phyloP scores from a whole-genome alignment of 2,329 filamentous ascomycete species.

The Grosmannia serpens region DNA sequence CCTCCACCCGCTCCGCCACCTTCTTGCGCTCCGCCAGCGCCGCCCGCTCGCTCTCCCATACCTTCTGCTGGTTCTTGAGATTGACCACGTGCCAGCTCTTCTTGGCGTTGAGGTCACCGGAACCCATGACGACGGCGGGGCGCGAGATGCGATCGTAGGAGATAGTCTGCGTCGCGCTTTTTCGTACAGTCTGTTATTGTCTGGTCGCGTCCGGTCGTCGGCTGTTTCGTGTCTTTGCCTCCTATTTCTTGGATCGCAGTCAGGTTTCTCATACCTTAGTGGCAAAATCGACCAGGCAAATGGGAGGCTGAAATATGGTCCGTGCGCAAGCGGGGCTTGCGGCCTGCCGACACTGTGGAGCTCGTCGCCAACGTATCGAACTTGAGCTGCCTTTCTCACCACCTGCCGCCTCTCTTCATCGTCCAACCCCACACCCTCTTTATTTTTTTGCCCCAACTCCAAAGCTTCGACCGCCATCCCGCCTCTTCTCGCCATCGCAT shows the following conservation, averaged over 20 bases:
- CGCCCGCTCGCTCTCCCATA: conserved; percentile 86
- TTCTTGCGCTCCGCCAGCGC: conserved; percentile 91
- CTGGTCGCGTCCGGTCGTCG: not conserved
- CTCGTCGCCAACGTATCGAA: not conserved
- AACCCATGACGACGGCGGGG: conserved; percentile 47
- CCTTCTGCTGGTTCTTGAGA: conserved; percentile 78
- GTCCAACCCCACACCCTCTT: not conserved
- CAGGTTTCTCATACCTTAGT: not conserved
- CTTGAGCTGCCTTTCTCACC: not conserved
- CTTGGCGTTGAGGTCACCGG: conserved; percentile 87
- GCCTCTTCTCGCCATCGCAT: not conserved
- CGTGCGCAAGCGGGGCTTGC: conserved; percentile 4
- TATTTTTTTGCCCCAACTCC: not conserved
- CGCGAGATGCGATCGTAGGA: not conserved
- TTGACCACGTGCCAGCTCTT: conserved; percentile 90
- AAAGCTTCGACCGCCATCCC: not conserved
- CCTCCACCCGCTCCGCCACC: conserved; percentile 81
- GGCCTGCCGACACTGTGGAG: not conserved
- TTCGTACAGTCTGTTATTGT: no score
- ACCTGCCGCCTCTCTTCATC: not conserved
- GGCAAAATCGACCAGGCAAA: not conserved
- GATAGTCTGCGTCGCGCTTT: not conserved
- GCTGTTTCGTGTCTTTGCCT: not conserved
- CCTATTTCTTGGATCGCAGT: not conserved
- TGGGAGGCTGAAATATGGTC: conserved; percentile 6